Evolutionary conservation across 164 flowering plant genomes (phyloP), one percentile per base, ranked within the genome.

Genomic region (Chimonanthus praecox): DNA sequence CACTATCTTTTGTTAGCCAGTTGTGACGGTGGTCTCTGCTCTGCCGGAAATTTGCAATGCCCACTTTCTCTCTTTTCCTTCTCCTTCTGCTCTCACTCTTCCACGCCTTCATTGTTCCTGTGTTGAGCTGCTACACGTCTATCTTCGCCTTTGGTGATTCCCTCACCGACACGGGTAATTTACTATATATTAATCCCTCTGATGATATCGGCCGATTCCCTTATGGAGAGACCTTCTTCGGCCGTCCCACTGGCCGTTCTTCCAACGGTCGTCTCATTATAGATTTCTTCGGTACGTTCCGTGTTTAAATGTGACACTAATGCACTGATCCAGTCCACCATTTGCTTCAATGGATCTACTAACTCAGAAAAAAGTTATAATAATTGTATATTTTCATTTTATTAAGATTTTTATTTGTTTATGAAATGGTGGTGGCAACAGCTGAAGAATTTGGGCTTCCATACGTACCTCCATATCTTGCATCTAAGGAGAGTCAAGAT

Each of bases 111-210:
- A 8, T 9, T 21, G 44, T 18, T 20, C 44, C 33, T 10, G 68
- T 65, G 7, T 44, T n/a, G 4, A 13, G 48, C 68, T 65, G 68
- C 48, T 65, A 65, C 68, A 65, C 68, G n/a, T 72, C 75, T 61
- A 79, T 82, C 50, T 72, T 83, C 70, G 78, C 80, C 75, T 81
- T 84, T 64, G 85, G 87, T 7, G 84, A 82, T 51, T 84, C 85
- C 2, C 77, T 83, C 18, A 74, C 85, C 43, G 85, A 84, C 67
- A 81, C 85, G 3, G 87, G 87, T 11, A 84, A 84, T 66, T 11
- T 49, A 0, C 48, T 48, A 33, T n/a, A 44, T 16, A 10, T 72
- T 11, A 9, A 6, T 58, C 16, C 8, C 61, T 3, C 61, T n/a
- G 16, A n/a, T n/a, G 4, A 58, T 5, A 18, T 5, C 6, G 16